Conservation (phyloP, 176 grass and related monocot species). For the Dendrocalamus sinicus region DNA sequence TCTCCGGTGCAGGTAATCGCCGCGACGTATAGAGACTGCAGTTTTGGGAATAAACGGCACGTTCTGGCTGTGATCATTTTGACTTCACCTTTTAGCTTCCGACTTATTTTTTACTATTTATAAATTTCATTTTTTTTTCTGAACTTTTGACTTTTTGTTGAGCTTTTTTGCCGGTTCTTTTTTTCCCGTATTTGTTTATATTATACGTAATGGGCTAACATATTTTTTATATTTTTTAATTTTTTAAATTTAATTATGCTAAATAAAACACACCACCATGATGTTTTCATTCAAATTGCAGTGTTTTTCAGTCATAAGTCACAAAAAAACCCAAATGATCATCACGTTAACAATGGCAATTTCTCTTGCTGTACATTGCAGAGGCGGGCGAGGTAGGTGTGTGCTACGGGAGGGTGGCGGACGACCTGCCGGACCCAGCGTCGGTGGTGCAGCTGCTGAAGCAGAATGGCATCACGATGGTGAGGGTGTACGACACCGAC, state of each 20-base stretch:
- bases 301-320: too few relatives aligned
- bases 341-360: background rate
- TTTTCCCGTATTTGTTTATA: too few relatives aligned
- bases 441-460: conserved; percentile 64
- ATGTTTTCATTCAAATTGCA: too few relatives aligned
- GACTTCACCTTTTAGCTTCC: too few relatives aligned
- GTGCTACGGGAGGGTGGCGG: conserved; percentile 67
- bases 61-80: background rate
- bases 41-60: conserved; percentile 12
- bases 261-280: too few relatives aligned
- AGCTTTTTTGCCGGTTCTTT: too few relatives aligned
- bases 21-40: background rate
- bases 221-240: too few relatives aligned
- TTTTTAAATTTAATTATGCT: too few relatives aligned
- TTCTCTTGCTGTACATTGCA: conserved; percentile 4
- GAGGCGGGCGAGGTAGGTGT: conserved; percentile 62
- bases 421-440: conserved; percentile 60
- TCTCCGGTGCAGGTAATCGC: conserved; percentile 14
- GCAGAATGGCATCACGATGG: conserved; percentile 49
- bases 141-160: too few relatives aligned
- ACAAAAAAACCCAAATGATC: background rate
- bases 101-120: too few relatives aligned
- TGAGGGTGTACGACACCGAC: conserved; percentile 66
- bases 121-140: too few relatives aligned
- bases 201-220: too few relatives aligned